These are phyloP conservation scores for Auricularia heimuer DNA, from an alignment of 768 basidiomycete genomes.

Conservation along the genomic window DNA sequence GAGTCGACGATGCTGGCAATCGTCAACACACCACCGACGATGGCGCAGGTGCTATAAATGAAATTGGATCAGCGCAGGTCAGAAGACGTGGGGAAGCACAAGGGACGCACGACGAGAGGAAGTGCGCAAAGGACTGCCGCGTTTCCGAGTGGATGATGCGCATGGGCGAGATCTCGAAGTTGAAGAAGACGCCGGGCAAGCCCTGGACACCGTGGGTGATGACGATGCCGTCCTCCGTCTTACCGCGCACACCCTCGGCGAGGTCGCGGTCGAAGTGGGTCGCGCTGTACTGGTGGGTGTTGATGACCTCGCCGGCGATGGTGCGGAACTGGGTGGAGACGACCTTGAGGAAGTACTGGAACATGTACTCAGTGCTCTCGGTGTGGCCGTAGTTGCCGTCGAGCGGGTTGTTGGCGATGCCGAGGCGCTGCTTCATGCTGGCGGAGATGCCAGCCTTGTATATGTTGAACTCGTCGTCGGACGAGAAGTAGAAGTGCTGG, in stretches of 20 bases:
- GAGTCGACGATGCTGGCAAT: conserved; percentile 85
- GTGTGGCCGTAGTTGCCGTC: conserved; percentile 64
- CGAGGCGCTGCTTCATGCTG: conserved; percentile 61
- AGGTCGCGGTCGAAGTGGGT: conserved; percentile 96
- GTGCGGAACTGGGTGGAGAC: conserved; percentile 90
- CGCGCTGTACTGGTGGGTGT: conserved; percentile 90
- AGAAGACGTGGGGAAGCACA: neutral
- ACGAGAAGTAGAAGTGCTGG: conserved; percentile 68
- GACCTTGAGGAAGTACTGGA: conserved; percentile 98
- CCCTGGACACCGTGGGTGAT: conserved; percentile 68
- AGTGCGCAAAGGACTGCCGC: conserved; percentile 94
- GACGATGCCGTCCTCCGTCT: conserved; percentile 53
- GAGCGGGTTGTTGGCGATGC: conserved; percentile 67
- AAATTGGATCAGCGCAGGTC: neutral
- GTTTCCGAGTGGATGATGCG: conserved; percentile 85
- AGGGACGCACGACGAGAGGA: conserved; percentile 80
- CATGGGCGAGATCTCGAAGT: conserved; percentile 96
- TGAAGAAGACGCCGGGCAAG: conserved; percentile 63
- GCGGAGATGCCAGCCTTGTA: conserved; percentile 51
- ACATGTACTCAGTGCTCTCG: conserved; percentile 79
- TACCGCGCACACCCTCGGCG: conserved; percentile 44
- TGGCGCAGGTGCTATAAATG: conserved; percentile 75
- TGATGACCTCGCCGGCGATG: conserved; percentile 69
- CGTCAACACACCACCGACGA: conserved; percentile 94
- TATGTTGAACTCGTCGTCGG: conserved; percentile 72